A percentile compares a stretch with the other conserved stretches of the same genome.
Evolutionary conservation across 2,329 filamentous ascomycete genomes (phyloP).

Genomic region (Cladosporium sp.): DNA sequence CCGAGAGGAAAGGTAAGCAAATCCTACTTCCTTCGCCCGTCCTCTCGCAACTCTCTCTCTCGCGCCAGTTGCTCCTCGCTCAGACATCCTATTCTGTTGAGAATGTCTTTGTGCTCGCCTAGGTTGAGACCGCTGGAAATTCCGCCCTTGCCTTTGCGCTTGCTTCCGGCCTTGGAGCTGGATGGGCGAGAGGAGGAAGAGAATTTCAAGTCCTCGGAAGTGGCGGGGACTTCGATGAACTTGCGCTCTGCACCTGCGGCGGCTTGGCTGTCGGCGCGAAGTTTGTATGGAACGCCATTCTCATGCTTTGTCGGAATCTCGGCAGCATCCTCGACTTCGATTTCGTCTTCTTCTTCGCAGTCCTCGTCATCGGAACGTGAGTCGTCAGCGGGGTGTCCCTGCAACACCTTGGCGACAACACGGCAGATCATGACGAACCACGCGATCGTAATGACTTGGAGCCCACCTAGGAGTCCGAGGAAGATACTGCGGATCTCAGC

Average conservation of each 20-base stretch:
- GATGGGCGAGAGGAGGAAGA: conserved; percentile 7
- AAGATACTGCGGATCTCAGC: conserved; percentile 70
- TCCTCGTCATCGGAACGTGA: conserved; percentile 76
- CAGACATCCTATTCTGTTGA: conserved; percentile 71
- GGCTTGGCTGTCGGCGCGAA: conserved; percentile 10
- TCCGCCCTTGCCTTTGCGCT: conserved; percentile 42
- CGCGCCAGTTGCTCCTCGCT: conserved; percentile 32
- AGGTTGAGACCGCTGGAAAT: conserved; percentile 45
- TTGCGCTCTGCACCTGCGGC: conserved; percentile 10
- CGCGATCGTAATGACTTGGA: conserved; percentile 74
- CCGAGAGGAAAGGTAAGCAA: not conserved
- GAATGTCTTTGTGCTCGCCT: conserved; percentile 74
- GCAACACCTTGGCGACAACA: conserved; percentile 74
- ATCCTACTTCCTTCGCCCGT: conserved; percentile 9
- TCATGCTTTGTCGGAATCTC: conserved; percentile 23
- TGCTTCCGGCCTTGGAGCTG: conserved; percentile 22
- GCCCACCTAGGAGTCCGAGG: conserved; percentile 66
- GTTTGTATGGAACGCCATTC: conserved; percentile 16
- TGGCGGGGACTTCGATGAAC: conserved; percentile 64
- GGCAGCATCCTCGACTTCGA: conserved; percentile 41
- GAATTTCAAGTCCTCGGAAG: conserved; percentile 59
- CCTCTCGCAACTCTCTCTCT: conserved; percentile 26
- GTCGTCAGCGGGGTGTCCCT: conserved; percentile 75
- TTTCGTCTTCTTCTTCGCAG: conserved; percentile 56
- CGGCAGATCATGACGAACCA: conserved; percentile 89